phyloP scores from a whole-genome alignment of 2,329 filamentous ascomycete species.

The Stagonosporopsis rhizophila region DNA sequence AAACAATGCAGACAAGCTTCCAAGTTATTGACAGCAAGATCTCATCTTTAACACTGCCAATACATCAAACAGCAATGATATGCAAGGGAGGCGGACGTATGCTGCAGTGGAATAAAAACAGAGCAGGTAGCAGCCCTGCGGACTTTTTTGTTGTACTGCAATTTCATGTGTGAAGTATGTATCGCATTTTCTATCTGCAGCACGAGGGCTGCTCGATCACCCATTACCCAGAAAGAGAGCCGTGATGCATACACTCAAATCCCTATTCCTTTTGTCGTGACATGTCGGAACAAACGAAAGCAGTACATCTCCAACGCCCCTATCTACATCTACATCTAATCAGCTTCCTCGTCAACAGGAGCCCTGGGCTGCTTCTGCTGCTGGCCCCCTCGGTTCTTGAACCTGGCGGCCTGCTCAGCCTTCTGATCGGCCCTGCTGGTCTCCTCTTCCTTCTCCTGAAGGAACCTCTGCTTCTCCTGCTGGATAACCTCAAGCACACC shows the following conservation, averaged over 20 bases:
- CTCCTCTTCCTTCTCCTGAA: conserved; percentile 79
- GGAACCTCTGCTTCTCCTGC: conserved; percentile 80
- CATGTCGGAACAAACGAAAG: conserved; percentile 32
- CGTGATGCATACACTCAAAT: conserved; percentile 37
- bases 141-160: not conserved
- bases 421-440: conserved; percentile 74
- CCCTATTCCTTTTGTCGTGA: conserved; percentile 31
- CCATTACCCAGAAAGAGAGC: conserved; percentile 39
- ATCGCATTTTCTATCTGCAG: conserved; percentile 45
- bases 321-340: conserved; percentile 34
- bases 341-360: conserved; percentile 46
- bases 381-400: conserved; percentile 31
- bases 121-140: not conserved
- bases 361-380: conserved; percentile 41
- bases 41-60: not conserved
- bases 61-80: not conserved
- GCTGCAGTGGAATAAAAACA: not conserved
- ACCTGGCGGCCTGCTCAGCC: conserved; percentile 49
- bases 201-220: conserved; percentile 38
- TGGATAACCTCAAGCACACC: conserved; percentile 80
- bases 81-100: too few species aligned
- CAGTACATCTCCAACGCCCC: conserved; percentile 17
- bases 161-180: conserved; percentile 21
- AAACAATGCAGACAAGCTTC: not conserved
- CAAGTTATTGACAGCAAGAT: not conserved